Evolutionary conservation across 331 rosid genomes (phyloP), one percentile per base, ranked within the genome.

Genomic region (Quercus tomentella): DNA sequence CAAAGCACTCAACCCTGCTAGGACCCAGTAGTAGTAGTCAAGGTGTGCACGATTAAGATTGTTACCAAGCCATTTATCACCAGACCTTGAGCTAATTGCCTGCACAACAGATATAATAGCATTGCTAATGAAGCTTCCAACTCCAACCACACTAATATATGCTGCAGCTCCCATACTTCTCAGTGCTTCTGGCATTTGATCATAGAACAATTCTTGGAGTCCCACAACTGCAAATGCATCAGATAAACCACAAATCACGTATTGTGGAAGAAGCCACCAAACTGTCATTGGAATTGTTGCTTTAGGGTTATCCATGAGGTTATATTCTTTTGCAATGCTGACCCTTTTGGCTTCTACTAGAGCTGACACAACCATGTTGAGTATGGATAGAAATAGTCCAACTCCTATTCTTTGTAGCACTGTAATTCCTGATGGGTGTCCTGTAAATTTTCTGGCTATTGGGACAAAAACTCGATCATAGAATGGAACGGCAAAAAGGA

Each of bases 231-330:
- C 11, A 26, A 90, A 86, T 9, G 87, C 92, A 23, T 90, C 87
- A 2, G 92, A 73, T 0, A 85, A 23, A 1, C 94, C 92, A 3
- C 78, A 77, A 11, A 90, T 72, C 54, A 76, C 5, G 71, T 83
- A 88, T 28, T 88, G 91, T 74, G 94, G 94, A 6, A 85, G 76
- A 18, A 88, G 4, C 94, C 94, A 90, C 89, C 92, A 90, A 56
- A 86, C 69, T 51, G 55, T 76, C 82, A 90, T 88, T 23, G 92
- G 94, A 4, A 90, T 1, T 1, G 74, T 73, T 16, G 87, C 88
- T 33, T 68, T 79, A 0, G 92, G 89, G 25, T 72, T 26, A 74
- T 90, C 91, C 14, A 86, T 18, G 69, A 90, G 82, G 57, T 82
- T 77, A 43, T 83, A n/a, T 1, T 82, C 76, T 67, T 23, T 67